phyloP scores from a whole-genome alignment of 208 protist genomes.

The Kentomonas sorsogonicus region DNA sequence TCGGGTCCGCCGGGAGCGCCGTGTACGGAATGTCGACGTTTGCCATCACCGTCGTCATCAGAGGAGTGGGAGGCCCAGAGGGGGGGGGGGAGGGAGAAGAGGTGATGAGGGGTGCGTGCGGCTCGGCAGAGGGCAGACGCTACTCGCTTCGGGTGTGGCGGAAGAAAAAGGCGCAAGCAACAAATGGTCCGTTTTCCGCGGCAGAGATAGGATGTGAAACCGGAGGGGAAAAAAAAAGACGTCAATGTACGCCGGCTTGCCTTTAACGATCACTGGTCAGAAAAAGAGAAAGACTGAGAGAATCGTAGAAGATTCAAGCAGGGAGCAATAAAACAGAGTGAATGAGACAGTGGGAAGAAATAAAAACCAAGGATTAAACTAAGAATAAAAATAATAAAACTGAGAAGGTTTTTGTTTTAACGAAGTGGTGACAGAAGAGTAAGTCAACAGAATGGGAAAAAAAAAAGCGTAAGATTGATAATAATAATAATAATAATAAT shows the following conservation, averaged over 20 bases:
- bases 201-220: not conserved
- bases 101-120: no score
- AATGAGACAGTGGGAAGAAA: constrained; percentile 2
- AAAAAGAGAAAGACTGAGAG: constrained; percentile 6
- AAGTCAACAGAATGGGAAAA: constrained; percentile 7
- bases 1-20: no score
- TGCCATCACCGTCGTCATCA: no score
- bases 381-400: not conserved
- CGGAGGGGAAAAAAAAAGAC: not conserved
- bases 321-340: constrained; percentile 10
- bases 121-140: no score
- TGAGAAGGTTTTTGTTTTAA: not conserved
- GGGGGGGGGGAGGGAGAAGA: no score
- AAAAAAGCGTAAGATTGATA: constrained; percentile 11
- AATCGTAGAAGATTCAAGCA: not conserved
- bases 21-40: no score
- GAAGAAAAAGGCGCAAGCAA: no score
- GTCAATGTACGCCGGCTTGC: no score
- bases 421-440: not conserved
- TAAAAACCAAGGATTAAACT: constrained; percentile 1
- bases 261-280: constrained; percentile 6
- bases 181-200: not conserved
- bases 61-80: no score
- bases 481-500: not conserved
- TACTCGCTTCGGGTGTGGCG: no score